A percentile compares a stretch with the other conserved stretches of the same genome.
Conservation (phyloP, 768 basidiomycete genomes). For the Leucocoprinus leucothites region DNA sequence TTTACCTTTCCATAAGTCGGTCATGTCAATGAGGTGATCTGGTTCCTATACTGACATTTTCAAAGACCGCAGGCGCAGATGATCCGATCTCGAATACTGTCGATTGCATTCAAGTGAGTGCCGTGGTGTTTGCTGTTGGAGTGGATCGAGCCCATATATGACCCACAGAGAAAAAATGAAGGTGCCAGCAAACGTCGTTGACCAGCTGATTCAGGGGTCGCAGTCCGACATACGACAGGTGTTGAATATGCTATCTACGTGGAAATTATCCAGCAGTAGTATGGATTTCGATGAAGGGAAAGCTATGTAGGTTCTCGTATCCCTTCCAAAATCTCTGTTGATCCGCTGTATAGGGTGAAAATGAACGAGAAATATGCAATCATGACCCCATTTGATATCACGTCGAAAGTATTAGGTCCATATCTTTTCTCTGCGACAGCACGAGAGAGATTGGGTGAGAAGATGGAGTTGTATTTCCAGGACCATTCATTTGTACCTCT, state of each 20-base stretch:
- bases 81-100: slow-evolving; percentile 84
- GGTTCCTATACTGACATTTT: slow-evolving; percentile 8
- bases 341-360: slow-evolving; percentile 53
- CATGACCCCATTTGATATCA: slow-evolving; percentile 89
- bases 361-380: slow-evolving; percentile 92
- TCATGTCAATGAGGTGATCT: neutral
- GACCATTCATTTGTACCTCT: slow-evolving; percentile 93
- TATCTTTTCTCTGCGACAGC: slow-evolving; percentile 84
- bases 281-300: slow-evolving; percentile 95
- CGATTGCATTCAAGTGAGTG: slow-evolving; percentile 85
- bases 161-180: slow-evolving; percentile 84
- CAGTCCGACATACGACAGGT: slow-evolving; percentile 98
- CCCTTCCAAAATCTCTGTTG: neutral
- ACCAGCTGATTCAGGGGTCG: slow-evolving; percentile 84
- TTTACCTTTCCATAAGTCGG: slow-evolving; percentile 76
- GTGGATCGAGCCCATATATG: too few relatives aligned
- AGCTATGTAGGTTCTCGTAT: slow-evolving; percentile 60
- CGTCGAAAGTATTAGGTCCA: slow-evolving; percentile 86
- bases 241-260: slow-evolving; percentile 97
- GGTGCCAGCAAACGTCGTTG: slow-evolving; percentile 86
- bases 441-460: slow-evolving; percentile 80
- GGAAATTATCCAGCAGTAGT: slow-evolving; percentile 76
- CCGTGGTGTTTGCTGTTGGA: neutral
- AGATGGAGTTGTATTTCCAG: slow-evolving; percentile 96
- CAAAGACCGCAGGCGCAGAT: slow-evolving; percentile 70